Percentiles rank a stretch among this genome's conserved stretches.
These are phyloP conservation scores for Fusarium sp. DNA, from an alignment of 2,329 filamentous ascomycete species.

Conservation along the genomic window DNA sequence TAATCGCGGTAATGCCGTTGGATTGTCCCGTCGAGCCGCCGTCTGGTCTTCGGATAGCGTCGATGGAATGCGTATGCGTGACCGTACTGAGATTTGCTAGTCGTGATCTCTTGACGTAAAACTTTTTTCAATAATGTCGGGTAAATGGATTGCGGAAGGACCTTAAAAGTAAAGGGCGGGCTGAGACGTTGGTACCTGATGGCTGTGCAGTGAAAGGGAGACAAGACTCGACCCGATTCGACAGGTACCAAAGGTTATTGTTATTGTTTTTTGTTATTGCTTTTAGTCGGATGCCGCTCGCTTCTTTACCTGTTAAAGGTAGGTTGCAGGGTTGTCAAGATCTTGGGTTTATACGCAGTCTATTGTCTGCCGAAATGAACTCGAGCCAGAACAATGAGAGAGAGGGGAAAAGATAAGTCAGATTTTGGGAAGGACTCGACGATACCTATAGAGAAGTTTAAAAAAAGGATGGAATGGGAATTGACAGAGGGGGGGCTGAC, in stretches of 20 bases:
- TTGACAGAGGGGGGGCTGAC: slow-evolving; percentile 27
- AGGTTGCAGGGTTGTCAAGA: slow-evolving; percentile 16
- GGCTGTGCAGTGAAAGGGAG: slow-evolving; percentile 26
- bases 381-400: slow-evolving; percentile 14
- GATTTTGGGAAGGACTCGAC: background rate
- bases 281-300: slow-evolving; percentile 29
- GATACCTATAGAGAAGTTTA: background rate
- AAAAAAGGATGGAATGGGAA: slow-evolving; percentile 8
- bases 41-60: slow-evolving; percentile 34
- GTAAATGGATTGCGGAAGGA: slow-evolving; percentile 3
- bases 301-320: slow-evolving; percentile 13
- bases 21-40: slow-evolving; percentile 36
- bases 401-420: slow-evolving; percentile 8
- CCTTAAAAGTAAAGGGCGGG: slow-evolving; percentile 7
- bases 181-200: slow-evolving; percentile 34
- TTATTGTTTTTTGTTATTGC: slow-evolving; percentile 33
- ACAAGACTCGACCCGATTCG: background rate
- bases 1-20: slow-evolving; percentile 47
- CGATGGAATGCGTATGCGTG: slow-evolving; percentile 14
- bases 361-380: slow-evolving; percentile 32
- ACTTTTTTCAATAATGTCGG: background rate
- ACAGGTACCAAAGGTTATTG: slow-evolving; percentile 13
- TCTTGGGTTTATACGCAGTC: slow-evolving; percentile 29
- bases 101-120: background rate
- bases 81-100: slow-evolving; percentile 1